Percentiles rank a stretch among this genome's conserved stretches.
These are phyloP conservation scores for Medakamo hakoo DNA, from an alignment of 139 green algal species.

Conservation along the genomic window DNA sequence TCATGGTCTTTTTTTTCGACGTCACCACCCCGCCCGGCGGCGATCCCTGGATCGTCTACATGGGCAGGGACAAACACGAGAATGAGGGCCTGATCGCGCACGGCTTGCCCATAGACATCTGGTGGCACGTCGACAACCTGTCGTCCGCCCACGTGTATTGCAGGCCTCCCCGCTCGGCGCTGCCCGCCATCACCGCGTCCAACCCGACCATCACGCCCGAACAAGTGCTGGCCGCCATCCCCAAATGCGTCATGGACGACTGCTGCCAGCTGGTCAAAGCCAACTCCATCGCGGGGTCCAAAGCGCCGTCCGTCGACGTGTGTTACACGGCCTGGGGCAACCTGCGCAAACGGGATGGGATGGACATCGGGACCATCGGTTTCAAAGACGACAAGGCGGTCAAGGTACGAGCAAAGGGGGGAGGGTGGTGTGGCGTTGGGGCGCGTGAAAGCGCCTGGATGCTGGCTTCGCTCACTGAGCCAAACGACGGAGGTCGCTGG, in stretches of 20 bases:
- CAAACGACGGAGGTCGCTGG: too few species aligned
- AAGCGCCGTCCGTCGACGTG: constrained; percentile 12
- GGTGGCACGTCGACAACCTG: constrained; percentile 92
- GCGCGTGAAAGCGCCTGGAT: too few species aligned
- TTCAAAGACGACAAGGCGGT: constrained; percentile 67
- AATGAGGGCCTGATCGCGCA: constrained; percentile 89
- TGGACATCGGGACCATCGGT: constrained; percentile 67
- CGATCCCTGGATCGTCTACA: not conserved
- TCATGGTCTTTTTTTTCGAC: not conserved
- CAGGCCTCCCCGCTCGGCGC: constrained; percentile 56
- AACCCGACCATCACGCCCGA: too few species aligned
- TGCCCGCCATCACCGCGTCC: too few species aligned
- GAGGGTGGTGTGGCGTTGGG: too few species aligned
- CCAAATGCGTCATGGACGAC: constrained; percentile 71
- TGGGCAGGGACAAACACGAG: constrained; percentile 71
- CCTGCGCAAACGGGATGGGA: constrained; percentile 62
- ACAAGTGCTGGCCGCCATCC: constrained; percentile 49
- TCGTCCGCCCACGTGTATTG: constrained; percentile 94
- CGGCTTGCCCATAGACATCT: constrained; percentile 59
- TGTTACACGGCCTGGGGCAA: constrained; percentile 85
- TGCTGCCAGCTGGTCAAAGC: constrained; percentile 86
- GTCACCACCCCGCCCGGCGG: not conserved
- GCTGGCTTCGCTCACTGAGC: too few species aligned
- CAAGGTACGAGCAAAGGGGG: too few species aligned
- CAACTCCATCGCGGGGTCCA: constrained; percentile 83